Percentiles rank a stretch among this genome's conserved stretches.
Evolutionary conservation across 2,329 filamentous ascomycete species (phyloP).

Genomic region (Biscogniauxia marginata): DNA sequence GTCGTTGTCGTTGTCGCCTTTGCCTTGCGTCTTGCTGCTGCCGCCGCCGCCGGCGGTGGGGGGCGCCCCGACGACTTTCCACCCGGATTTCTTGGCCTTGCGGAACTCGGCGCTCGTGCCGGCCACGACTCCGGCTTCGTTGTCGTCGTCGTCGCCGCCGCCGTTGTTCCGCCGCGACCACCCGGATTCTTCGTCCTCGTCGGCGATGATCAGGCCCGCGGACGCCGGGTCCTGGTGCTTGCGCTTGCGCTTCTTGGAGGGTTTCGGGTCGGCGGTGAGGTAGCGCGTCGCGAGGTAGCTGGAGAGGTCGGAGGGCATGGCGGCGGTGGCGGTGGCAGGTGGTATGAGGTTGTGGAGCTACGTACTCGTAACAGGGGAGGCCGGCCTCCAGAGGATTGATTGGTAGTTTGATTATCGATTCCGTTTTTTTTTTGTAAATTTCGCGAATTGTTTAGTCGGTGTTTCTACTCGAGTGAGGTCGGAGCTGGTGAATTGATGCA

Average conservation of each 20-base stretch:
- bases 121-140: conserved; percentile 54
- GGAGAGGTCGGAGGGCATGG: conserved; percentile 63
- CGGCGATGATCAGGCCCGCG: conserved; percentile 61
- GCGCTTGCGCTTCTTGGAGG: conserved; percentile 60
- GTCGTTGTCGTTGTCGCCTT: too few species aligned
- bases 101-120: conserved; percentile 63
- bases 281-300: conserved; percentile 92
- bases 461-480: too few species aligned
- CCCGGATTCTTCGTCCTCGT: conserved; percentile 56
- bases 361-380: too few species aligned
- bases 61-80: conserved; percentile 65
- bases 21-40: too few species aligned
- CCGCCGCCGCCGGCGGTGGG: conserved; percentile 50
- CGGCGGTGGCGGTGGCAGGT: too few species aligned
- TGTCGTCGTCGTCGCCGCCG: conserved; percentile 49
- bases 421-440: too few species aligned
- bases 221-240: conserved; percentile 34
- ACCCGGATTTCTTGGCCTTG: conserved; percentile 73
- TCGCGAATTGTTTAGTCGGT: too few species aligned
- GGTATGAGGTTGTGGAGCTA: too few species aligned
- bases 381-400: too few species aligned
- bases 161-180: conserved; percentile 48
- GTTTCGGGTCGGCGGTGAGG: conserved; percentile 60
- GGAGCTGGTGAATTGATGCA: too few species aligned
- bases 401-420: too few species aligned